Percentiles rank a stretch among this genome's conserved stretches.
Conservation (phyloP, 2,329 filamentous ascomycete species). For the Aspergillus ochraceoroseus region DNA sequence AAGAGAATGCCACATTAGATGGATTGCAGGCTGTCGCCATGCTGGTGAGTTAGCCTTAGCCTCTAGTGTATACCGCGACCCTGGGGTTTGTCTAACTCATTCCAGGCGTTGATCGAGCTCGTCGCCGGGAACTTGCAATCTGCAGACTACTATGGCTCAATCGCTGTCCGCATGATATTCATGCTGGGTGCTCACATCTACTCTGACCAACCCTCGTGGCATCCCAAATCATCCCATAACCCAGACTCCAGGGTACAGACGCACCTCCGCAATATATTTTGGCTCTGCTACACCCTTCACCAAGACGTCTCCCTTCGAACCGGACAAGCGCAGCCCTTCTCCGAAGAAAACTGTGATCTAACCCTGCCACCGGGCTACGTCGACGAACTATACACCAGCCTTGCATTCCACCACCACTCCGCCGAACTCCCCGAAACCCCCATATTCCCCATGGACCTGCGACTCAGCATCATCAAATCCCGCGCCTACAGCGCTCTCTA, state of each 20-base stretch:
- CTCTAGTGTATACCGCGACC: not conserved
- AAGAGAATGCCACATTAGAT: conserved; percentile 42
- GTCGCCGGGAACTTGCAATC: conserved; percentile 48
- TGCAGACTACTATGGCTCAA: conserved; percentile 43
- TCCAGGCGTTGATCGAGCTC: conserved; percentile 43
- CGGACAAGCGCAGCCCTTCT: conserved; percentile 50
- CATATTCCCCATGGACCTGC: conserved; percentile 47
- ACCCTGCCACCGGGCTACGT: conserved; percentile 45
- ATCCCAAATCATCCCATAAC: conserved; percentile 22
- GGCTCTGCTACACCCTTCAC: conserved; percentile 53
- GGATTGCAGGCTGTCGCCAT: conserved; percentile 47
- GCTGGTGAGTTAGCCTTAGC: conserved; percentile 40
- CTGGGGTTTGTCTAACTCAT: not conserved
- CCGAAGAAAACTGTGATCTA: conserved; percentile 52
- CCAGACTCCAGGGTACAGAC: conserved; percentile 21
- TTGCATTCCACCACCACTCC: conserved; percentile 21
- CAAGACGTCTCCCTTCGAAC: conserved; percentile 54
- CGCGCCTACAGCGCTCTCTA: conserved; percentile 49
- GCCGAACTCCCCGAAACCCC: conserved; percentile 26
- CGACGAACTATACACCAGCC: conserved; percentile 27
- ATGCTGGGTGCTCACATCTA: conserved; percentile 47
- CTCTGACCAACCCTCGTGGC: conserved; percentile 18
- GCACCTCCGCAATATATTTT: conserved; percentile 47
- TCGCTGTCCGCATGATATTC: conserved; percentile 48
- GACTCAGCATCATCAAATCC: conserved; percentile 51